These are phyloP conservation scores for Flaveria floridana DNA, from an alignment of 140 eudicot species.

Conservation along the genomic window DNA sequence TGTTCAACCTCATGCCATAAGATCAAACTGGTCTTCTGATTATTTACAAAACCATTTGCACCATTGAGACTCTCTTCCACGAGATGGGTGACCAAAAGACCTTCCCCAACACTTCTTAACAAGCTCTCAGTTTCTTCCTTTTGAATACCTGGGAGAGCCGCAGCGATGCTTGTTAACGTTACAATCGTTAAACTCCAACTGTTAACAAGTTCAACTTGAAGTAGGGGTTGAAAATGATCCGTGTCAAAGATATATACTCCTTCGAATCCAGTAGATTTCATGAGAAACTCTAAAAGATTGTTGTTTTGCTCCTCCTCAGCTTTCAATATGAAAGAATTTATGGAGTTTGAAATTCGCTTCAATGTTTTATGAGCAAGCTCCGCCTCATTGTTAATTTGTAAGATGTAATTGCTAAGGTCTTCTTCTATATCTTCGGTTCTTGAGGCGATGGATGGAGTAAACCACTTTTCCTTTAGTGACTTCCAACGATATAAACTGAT, in stretches of 20 bases:
- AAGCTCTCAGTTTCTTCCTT: background rate
- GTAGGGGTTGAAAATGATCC: constrained; percentile 17
- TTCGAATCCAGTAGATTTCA: constrained; percentile 23
- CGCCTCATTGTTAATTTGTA: constrained; percentile 31
- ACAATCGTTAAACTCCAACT: constrained; percentile 37
- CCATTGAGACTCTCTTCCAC: constrained; percentile 29
- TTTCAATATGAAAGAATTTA: constrained; percentile 19
- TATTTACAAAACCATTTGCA: background rate
- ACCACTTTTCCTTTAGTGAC: background rate
- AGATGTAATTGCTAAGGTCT: constrained; percentile 25
- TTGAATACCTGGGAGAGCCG: constrained; percentile 22
- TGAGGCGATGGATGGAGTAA: background rate
- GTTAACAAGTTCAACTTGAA: constrained; percentile 12
- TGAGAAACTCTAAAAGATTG: constrained; percentile 22
- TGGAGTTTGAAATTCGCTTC: constrained; percentile 23
- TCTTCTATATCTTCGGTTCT: background rate
- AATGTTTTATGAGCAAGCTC: constrained; percentile 26
- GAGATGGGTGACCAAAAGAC: constrained; percentile 9
- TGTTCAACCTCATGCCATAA: constrained; percentile 34
- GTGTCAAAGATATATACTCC: constrained; percentile 36
- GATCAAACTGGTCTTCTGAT: constrained; percentile 4
- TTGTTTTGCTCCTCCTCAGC: constrained; percentile 23
- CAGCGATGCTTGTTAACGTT: constrained; percentile 28
- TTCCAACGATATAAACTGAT: background rate
- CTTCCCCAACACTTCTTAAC: constrained; percentile 32